Evolutionary conservation across 163 green algal species (phyloP), one percentile per base, ranked within the genome.

Genomic region (Volvox carteri): DNA sequence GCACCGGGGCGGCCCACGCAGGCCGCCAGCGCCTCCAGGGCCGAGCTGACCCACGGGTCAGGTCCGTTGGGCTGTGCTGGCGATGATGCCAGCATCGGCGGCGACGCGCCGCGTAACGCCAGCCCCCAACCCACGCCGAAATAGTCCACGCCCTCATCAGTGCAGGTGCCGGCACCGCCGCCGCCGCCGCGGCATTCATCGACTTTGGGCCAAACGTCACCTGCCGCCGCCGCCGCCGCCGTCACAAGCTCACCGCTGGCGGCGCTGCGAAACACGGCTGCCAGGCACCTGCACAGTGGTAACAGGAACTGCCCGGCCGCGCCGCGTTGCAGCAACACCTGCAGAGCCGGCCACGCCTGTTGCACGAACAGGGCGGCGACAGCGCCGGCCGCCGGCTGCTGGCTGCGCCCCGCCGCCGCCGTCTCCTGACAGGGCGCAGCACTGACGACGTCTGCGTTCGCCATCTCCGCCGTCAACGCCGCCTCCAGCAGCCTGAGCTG

Each of bases 1-100:
- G 35, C 67, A 14, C 83, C 83, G 3, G 68, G 83, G 9, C 83
- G 83, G 23, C 83, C 83, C 35, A 88, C 35, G 48, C 65, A 79
- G 8, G 2, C 46, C 23, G 81, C 65, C 46, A 81, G 50, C 23
- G 35, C 50, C 35, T 62, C 83, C 83, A 88, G 28, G 23, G 60
- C 50, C 30, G 42, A 54, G 5, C 8, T 33, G 41, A 86, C 78
- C 58, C 65, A 87, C 30, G 62, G 30, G 21, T 78, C 80, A 52
- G 52, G 19, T 50, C 9, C 46, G n/a, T n/a, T n/a, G n/a, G n/a
- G n/a, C n/a, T n/a, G n/a, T n/a, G n/a, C n/a, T n/a, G n/a, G n/a
- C n/a, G n/a, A n/a, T n/a, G n/a, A n/a, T n/a, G n/a, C n/a, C n/a
- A n/a, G n/a, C n/a, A n/a, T n/a, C n/a, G n/a, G n/a, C n/a, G n/a